Evolutionary conservation across 1,284 basidiomycete species (phyloP).

Genomic region (Ceratobasidium theobromae): DNA sequence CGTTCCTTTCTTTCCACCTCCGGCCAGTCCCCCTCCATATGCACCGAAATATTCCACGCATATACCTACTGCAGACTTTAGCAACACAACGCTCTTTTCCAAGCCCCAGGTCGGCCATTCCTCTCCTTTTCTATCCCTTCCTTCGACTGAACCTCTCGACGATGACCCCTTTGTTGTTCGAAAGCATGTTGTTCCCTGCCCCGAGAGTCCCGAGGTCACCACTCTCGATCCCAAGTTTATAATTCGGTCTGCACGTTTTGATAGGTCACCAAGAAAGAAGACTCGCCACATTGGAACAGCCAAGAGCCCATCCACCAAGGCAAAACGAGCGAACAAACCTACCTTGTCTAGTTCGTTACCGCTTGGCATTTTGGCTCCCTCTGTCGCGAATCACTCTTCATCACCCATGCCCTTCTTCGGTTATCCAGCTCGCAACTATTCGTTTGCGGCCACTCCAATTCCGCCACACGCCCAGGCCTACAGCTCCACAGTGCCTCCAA

Average conservation of each 20-base stretch:
- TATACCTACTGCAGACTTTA: background rate
- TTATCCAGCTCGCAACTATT: background rate
- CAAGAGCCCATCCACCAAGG: no score
- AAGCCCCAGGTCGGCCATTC: background rate
- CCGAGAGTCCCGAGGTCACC: background rate
- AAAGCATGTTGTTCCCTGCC: background rate
- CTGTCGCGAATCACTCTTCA: no score
- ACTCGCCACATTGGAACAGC: no score
- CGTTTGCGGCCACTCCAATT: background rate
- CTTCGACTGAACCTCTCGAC: slow-evolving; percentile 1
- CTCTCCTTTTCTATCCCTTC: background rate
- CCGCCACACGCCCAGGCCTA: background rate
- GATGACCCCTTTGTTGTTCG: slow-evolving; percentile 14
- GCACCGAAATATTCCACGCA: background rate
- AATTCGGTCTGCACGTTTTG: background rate
- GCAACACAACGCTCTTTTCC: background rate
- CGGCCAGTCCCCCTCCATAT: slow-evolving; percentile 16
- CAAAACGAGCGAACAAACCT: no score
- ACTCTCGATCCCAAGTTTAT: background rate
- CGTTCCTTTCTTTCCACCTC: slow-evolving; percentile 5
- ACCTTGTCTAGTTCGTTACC: no score
- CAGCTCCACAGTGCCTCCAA: background rate
- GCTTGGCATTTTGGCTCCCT: no score
- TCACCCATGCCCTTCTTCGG: no score
- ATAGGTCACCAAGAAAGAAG: no score